Percentiles rank a stretch among this genome's conserved stretches.
phyloP scores from a whole-genome alignment of 305 asterid genomes.

The Andrographis paniculata region DNA sequence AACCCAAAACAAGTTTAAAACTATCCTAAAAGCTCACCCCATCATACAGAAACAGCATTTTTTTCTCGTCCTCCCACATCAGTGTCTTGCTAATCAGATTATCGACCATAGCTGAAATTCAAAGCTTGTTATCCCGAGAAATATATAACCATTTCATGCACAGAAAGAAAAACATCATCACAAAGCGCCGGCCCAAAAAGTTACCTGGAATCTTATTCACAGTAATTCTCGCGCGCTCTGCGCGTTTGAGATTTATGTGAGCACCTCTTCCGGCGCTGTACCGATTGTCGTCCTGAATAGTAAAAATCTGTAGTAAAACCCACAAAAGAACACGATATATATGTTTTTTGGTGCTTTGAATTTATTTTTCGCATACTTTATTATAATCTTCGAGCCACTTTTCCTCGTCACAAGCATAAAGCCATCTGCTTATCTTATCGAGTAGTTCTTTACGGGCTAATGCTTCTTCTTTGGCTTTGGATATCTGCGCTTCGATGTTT shows the following conservation, averaged over 20 bases:
- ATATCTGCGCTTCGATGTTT: conserved; percentile 77
- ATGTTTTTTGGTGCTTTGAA: no score
- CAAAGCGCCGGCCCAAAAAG: conserved; percentile 9
- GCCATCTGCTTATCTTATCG: conserved; percentile 85
- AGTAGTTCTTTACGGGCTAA: conserved; percentile 73
- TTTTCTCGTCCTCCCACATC: conserved; percentile 87
- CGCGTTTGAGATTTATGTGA: conserved; percentile 82
- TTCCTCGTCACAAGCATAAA: conserved; percentile 94
- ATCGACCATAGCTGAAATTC: conserved; percentile 66
- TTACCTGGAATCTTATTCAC: conserved; percentile 87
- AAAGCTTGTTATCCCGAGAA: conserved; percentile 17
- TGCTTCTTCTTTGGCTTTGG: conserved; percentile 64
- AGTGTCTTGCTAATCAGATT: conserved; percentile 63
- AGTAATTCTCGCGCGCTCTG: conserved; percentile 79
- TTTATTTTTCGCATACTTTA: conserved; percentile 48
- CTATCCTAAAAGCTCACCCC: conserved; percentile 51
- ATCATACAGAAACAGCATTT: conserved; percentile 71
- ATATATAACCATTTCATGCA: conserved; percentile 18
- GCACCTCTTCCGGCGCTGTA: conserved; percentile 94
- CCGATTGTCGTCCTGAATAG: conserved; percentile 75
- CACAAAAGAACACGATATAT: no score
- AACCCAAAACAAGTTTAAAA: conserved; percentile 16
- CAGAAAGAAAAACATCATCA: conserved; percentile 8
- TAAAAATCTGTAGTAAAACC: no score
- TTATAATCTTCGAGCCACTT: conserved; percentile 91